A percentile compares a stretch with the other conserved stretches of the same genome.
phyloP scores from a whole-genome alignment of 2,329 filamentous ascomycete species.

The Spiromastix sp. region DNA sequence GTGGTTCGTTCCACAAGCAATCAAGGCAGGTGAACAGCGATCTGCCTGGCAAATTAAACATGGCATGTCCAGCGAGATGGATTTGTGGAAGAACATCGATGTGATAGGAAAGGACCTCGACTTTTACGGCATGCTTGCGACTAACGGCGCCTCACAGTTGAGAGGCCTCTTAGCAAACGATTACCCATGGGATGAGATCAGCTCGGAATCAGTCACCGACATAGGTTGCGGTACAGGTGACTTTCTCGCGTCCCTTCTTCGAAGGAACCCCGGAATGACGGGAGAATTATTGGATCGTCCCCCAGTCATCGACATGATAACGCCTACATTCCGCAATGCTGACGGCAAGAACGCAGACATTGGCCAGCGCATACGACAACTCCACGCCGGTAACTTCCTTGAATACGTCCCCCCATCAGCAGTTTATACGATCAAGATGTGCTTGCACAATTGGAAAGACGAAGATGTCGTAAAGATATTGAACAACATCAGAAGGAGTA shows the following conservation, averaged over 20 bases:
- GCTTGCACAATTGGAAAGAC: constrained; percentile 34
- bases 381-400: constrained; percentile 32
- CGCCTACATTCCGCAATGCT: constrained; percentile 15
- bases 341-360: constrained; percentile 26
- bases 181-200: constrained; percentile 25
- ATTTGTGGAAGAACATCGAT: constrained; percentile 34
- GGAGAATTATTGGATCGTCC: constrained; percentile 28
- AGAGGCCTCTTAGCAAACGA: neutral
- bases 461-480: constrained; percentile 21
- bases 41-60: constrained; percentile 31
- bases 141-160: neutral
- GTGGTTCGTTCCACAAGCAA: constrained; percentile 26
- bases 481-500: constrained; percentile 20
- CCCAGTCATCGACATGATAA: constrained; percentile 23
- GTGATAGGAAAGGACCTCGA: neutral
- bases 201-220: constrained; percentile 24
- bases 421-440: constrained; percentile 32
- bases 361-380: constrained; percentile 15
- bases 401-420: constrained; percentile 21
- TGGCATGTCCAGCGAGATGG: constrained; percentile 24
- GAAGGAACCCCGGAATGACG: constrained; percentile 18
- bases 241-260: constrained; percentile 26
- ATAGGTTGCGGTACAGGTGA: constrained; percentile 33
- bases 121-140: neutral
- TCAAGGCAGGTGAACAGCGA: constrained; percentile 14